A percentile compares a stretch with the other conserved stretches of the same genome.
These are phyloP conservation scores for Saturnispora mendoncae DNA, from an alignment of 805 yeast species.

Conservation along the genomic window DNA sequence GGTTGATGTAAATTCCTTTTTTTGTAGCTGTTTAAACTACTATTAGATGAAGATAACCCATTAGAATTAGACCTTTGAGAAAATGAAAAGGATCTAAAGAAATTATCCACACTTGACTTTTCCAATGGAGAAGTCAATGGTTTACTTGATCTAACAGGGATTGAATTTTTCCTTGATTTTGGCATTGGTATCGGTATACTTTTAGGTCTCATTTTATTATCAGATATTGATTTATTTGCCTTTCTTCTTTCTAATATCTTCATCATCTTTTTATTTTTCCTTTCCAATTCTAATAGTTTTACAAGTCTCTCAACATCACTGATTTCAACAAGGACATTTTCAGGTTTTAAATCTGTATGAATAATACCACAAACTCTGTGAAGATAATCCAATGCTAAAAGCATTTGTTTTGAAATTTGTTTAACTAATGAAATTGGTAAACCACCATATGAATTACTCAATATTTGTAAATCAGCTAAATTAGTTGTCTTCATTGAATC, in stretches of 20 bases:
- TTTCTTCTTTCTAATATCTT: slow-evolving; percentile 20
- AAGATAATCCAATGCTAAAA: slow-evolving; percentile 47
- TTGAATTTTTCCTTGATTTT: slow-evolving; percentile 12
- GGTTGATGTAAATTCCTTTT: background rate
- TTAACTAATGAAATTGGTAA: slow-evolving; percentile 46
- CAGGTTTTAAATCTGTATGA: slow-evolving; percentile 73
- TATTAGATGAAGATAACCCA: slow-evolving; percentile 11
- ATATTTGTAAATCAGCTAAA: slow-evolving; percentile 28
- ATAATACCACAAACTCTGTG: slow-evolving; percentile 57
- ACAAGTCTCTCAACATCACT: slow-evolving; percentile 46
- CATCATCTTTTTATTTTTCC: slow-evolving; percentile 19
- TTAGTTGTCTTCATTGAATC: slow-evolving; percentile 19
- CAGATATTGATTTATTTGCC: slow-evolving; percentile 10
- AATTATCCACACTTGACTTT: slow-evolving; percentile 27
- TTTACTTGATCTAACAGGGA: slow-evolving; percentile 37
- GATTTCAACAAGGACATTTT: slow-evolving; percentile 51
- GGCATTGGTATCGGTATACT: slow-evolving; percentile 4
- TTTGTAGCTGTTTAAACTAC: background rate
- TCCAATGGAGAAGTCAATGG: slow-evolving; percentile 40
- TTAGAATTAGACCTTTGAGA: slow-evolving; percentile 20
- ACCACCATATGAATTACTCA: slow-evolving; percentile 40
- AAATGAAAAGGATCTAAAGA: slow-evolving; percentile 30
- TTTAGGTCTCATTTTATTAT: slow-evolving; percentile 1
- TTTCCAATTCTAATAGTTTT: slow-evolving; percentile 32
- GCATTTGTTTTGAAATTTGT: slow-evolving; percentile 47